phyloP scores from a whole-genome alignment of 2,329 filamentous ascomycete genomes.

The Aaosphaeria pasadenensis region DNA sequence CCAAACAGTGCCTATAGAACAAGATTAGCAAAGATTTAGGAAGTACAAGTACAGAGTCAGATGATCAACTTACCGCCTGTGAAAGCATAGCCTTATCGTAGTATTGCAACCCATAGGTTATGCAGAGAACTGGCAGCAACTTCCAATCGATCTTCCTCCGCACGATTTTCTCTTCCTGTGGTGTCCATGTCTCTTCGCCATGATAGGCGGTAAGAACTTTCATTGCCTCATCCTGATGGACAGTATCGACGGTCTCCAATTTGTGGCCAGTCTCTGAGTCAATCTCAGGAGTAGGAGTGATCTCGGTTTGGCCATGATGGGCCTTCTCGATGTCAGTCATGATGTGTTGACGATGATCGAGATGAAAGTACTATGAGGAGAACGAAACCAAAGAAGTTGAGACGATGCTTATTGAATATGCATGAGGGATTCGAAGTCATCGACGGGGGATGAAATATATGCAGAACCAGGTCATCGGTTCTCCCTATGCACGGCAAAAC shows the following conservation, averaged over 20 bases:
- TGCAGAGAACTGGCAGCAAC: constrained; percentile 20
- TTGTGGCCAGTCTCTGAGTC: constrained; percentile 2
- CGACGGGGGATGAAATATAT: constrained; percentile 10
- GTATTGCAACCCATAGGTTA: constrained; percentile 28
- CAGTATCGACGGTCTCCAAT: constrained; percentile 4
- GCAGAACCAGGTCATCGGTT: constrained; percentile 7
- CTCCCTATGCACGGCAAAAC: constrained; percentile 1
- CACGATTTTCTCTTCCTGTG: constrained; percentile 35
- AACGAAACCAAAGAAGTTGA: not conserved
- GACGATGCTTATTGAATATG: not conserved
- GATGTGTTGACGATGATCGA: not conserved
- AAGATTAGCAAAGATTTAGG: not conserved
- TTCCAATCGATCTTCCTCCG: constrained; percentile 17
- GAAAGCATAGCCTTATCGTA: constrained; percentile 48
- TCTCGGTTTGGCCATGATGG: constrained; percentile 9
- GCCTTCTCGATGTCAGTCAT: constrained; percentile 14
- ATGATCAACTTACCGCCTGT: constrained; percentile 43
- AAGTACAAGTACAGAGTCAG: not conserved
- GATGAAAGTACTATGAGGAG: not conserved
- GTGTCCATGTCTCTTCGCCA: constrained; percentile 43
- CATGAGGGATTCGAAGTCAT: constrained; percentile 2
- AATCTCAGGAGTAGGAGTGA: not conserved
- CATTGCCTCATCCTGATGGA: constrained; percentile 17
- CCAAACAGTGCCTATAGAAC: constrained; percentile 26
- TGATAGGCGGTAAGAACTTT: constrained; percentile 41